Conservation (phyloP, 2,329 filamentous ascomycete genomes). For the Hypoxylon sp. region DNA sequence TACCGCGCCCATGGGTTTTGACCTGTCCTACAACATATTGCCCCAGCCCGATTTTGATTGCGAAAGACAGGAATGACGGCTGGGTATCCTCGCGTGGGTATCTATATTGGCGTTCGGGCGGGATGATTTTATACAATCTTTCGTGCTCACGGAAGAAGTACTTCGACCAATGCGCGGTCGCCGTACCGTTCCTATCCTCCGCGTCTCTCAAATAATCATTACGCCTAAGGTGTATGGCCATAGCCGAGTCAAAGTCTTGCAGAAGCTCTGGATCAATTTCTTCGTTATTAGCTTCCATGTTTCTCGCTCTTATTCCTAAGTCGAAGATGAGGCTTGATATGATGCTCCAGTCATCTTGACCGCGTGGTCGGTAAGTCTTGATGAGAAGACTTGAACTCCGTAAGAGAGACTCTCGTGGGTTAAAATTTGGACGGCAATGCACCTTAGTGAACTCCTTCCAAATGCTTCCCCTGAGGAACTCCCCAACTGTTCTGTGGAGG, state of each 20-base stretch:
- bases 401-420: conserved; percentile 11
- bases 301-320: not conserved
- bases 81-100: not conserved
- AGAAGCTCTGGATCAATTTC: not conserved
- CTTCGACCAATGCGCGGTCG: not conserved
- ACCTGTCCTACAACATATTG: conserved; percentile 24
- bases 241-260: not conserved
- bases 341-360: not conserved
- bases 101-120: not conserved
- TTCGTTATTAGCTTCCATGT: not conserved
- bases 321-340: not conserved
- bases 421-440: conserved; percentile 9
- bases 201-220: not conserved
- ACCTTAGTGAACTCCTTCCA: conserved; percentile 18
- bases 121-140: not conserved
- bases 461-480: conserved; percentile 30
- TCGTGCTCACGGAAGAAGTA: not conserved
- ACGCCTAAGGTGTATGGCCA: not conserved
- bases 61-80: conserved; percentile 34
- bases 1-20: not conserved
- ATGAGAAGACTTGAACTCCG: conserved; percentile 33
- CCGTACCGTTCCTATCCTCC: not conserved
- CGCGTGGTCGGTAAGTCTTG: conserved; percentile 15
- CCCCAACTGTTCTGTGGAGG: conserved; percentile 42
- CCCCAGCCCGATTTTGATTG: conserved; percentile 8